A percentile compares a stretch with the other conserved stretches of the same genome.
These are phyloP conservation scores for Omphalotus olearius DNA, from an alignment of 1,284 basidiomycete genomes.

Conservation along the genomic window DNA sequence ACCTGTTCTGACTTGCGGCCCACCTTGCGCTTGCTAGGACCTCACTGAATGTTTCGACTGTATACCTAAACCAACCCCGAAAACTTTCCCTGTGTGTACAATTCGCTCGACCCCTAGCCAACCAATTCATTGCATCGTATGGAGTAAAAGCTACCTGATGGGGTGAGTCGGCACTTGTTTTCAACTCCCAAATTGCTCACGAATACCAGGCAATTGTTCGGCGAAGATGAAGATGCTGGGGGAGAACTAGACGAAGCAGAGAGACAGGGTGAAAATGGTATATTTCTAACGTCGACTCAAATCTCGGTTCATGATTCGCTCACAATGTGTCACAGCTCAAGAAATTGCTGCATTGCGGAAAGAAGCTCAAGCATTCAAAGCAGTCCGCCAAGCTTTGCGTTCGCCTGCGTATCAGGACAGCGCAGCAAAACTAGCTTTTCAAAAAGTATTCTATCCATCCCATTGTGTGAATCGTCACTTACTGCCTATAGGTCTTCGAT, in stretches of 20 bases:
- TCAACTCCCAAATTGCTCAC: not conserved
- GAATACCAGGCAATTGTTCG: constrained; percentile 80
- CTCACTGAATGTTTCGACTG: constrained; percentile 92
- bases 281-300: constrained; percentile 16
- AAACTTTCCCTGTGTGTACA: constrained; percentile 96
- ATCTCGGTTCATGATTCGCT: constrained; percentile 3
- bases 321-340: constrained; percentile 49
- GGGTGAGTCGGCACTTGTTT: constrained; percentile 52
- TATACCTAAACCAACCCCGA: constrained; percentile 84
- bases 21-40: constrained; percentile 44
- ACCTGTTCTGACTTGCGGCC: not conserved
- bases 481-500: constrained; percentile 69
- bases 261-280: constrained; percentile 85
- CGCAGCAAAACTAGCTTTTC: constrained; percentile 74
- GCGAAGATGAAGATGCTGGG: constrained; percentile 80
- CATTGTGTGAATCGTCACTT: not conserved
- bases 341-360: constrained; percentile 89
- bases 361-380: constrained; percentile 86
- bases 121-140: constrained; percentile 98
- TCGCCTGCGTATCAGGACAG: constrained; percentile 33
- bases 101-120: constrained; percentile 97
- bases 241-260: constrained; percentile 83
- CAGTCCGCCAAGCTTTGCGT: constrained; percentile 66
- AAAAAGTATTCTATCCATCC: constrained; percentile 60
- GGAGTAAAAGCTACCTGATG: constrained; percentile 98